phyloP scores from a whole-genome alignment of 2,329 filamentous ascomycete species.

The Dothideomycetes sp. region DNA sequence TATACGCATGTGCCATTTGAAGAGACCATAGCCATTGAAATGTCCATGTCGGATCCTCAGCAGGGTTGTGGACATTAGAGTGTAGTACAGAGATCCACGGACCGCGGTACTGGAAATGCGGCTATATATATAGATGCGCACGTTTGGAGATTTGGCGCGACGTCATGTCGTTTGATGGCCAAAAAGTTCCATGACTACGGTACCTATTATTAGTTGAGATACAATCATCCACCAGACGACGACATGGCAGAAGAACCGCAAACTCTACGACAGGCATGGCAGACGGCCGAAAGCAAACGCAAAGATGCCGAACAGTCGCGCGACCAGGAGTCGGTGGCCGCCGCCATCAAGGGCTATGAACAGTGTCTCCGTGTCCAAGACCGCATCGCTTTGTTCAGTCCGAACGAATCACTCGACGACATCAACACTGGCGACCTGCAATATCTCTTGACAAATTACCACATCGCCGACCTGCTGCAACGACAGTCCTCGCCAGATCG shows the following conservation, averaged over 20 bases:
- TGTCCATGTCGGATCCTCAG: no score
- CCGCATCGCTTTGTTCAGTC: slow-evolving; percentile 73
- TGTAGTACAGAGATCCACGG: no score
- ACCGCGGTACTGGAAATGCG: no score
- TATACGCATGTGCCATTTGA: no score
- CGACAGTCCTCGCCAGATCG: slow-evolving; percentile 57
- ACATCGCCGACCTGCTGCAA: slow-evolving; percentile 70
- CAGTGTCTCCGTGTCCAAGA: slow-evolving; percentile 61
- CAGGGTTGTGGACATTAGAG: no score
- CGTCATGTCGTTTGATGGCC: no score
- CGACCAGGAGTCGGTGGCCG: slow-evolving; percentile 57
- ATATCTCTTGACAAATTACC: slow-evolving; percentile 70
- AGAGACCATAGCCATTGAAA: no score
- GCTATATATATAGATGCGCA: no score
- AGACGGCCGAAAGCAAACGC: slow-evolving; percentile 46
- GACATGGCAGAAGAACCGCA: slow-evolving; percentile 38
- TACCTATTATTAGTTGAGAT: no score
- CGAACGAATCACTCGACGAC: slow-evolving; percentile 84
- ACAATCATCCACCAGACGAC: no score
- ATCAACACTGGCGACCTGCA: slow-evolving; percentile 74
- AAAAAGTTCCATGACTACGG: no score
- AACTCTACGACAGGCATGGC: slow-evolving; percentile 48
- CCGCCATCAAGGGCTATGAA: slow-evolving; percentile 62
- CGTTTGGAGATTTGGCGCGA: no score
- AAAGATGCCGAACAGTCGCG: slow-evolving; percentile 52